Base-by-base conservation (phyloP, 306 rosid genomes). In the Cajanus cajan region DNA sequence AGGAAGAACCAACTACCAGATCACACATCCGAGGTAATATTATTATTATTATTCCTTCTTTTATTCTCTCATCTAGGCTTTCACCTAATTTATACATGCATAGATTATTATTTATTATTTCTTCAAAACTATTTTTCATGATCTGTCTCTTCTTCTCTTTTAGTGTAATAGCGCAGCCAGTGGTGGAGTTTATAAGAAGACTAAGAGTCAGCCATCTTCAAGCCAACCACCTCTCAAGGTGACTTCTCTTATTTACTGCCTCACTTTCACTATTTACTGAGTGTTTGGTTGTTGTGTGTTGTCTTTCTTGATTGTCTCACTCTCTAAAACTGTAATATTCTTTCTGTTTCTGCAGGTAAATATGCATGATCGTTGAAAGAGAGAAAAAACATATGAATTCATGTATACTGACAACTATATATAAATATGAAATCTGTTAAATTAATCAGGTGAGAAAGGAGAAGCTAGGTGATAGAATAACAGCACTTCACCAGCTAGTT, bases 381-480 rank as follows among this genome's bases (percentile, higher is more conserved):
- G 72, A 47, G 8, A 19, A 83, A n/a, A 66, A 73, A 78, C 44
- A 51, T 2, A 47, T 18, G 43, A 47, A 41, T 74, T 68, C 34
- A 68, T 59, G 11, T 31, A n/a, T n/a, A 50, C 78, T 33, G 4
- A 72, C 55, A 73, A 63, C 16, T 44, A 51, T 40, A 66, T 44
- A 51, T 40, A 66, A 16, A 65, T 19, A 39, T 72, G 25, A 58
- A 63, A 68, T 68, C 54, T 67, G 31, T 28, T 28, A 28, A n/a
- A 41, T 79, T 73, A 63, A 80, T 41, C 88, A 92, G 96, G 96
- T 89, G 89, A 89, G 97, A 71, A 92, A 92, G 88, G 97, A 92
- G 92, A 92, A 92, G 85, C 90, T 92, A 4, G 97, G 93, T 9
- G 97, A 89, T 80, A 92, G 96, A 88, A 90, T 92, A 79, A 92